Conservation (phyloP, 1,139 yeast species). For the Schizosaccharomyces versatilis region DNA sequence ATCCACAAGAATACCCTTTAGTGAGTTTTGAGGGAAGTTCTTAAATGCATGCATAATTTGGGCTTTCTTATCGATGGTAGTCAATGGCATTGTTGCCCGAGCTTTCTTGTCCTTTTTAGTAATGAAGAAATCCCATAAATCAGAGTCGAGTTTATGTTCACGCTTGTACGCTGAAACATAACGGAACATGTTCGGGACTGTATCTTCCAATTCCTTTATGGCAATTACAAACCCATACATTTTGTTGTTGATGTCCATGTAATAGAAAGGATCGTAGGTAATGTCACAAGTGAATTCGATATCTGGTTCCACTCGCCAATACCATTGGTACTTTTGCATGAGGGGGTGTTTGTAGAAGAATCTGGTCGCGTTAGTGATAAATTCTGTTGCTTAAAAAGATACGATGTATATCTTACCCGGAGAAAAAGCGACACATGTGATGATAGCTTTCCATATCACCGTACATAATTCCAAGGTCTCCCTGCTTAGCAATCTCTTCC, state of each 20-base stretch:
- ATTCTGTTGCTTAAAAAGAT: background rate
- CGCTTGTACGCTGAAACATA: constrained; percentile 43
- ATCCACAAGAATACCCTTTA: too few species aligned
- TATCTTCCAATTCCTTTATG: constrained; percentile 50
- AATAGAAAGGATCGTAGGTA: constrained; percentile 72
- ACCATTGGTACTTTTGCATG: constrained; percentile 53
- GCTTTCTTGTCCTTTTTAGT: too few species aligned
- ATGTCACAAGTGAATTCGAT: constrained; percentile 75
- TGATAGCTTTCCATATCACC: constrained; percentile 59
- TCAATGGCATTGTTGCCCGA: constrained; percentile 11
- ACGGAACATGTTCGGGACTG: constrained; percentile 60
- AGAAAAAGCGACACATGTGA: constrained; percentile 49
- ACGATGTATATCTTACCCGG: constrained; percentile 24
- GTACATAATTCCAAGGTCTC: constrained; percentile 60
- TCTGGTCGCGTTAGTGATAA: background rate
- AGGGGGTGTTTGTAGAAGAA: constrained; percentile 50
- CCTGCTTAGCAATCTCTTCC: constrained; percentile 46
- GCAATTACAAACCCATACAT: constrained; percentile 67
- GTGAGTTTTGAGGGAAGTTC: too few species aligned
- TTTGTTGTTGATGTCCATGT: constrained; percentile 48
- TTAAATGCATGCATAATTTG: too few species aligned
- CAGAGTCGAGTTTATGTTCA: constrained; percentile 25
- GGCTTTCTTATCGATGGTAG: constrained; percentile 1
- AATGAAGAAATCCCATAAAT: constrained; percentile 22
- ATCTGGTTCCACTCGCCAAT: constrained; percentile 87